These are phyloP conservation scores for Pachysolen tannophilus DNA, from an alignment of 805 yeast genomes.

Conservation along the genomic window DNA sequence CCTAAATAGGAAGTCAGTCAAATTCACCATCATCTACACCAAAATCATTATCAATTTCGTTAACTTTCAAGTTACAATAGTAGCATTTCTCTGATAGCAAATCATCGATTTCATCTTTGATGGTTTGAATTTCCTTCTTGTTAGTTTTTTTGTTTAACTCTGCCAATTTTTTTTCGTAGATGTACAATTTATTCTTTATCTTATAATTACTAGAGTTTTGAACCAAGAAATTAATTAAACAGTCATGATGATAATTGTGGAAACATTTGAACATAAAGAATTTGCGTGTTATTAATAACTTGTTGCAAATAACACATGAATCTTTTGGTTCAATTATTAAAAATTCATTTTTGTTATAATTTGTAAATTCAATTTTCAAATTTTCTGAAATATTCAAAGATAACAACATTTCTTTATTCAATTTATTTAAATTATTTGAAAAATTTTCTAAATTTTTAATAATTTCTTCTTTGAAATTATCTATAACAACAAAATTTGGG, in stretches of 20 bases:
- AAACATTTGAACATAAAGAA: constrained; percentile 83
- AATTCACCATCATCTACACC: constrained; percentile 1
- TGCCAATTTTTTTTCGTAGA: constrained; percentile 37
- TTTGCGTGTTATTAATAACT: constrained; percentile 60
- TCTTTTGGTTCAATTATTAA: constrained; percentile 77
- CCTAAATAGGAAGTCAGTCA: no score
- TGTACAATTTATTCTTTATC: constrained; percentile 53
- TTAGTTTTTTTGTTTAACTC: constrained; percentile 8
- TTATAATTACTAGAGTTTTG: constrained; percentile 58
- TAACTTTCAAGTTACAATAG: constrained; percentile 67
- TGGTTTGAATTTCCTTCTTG: constrained; percentile 17
- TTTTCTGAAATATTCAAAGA: constrained; percentile 53
- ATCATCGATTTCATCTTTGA: constrained; percentile 44
- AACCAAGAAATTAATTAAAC: constrained; percentile 60
- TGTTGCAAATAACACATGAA: constrained; percentile 67
- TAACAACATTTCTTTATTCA: constrained; percentile 69
- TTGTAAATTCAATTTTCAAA: constrained; percentile 51
- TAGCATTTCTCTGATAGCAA: constrained; percentile 60
- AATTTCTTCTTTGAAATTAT: constrained; percentile 76
- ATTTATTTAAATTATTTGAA: constrained; percentile 53
- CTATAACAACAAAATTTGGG: constrained; percentile 77
- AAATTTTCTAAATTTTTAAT: constrained; percentile 71
- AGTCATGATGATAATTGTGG: constrained; percentile 85
- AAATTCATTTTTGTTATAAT: constrained; percentile 41
- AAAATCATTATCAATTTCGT: constrained; percentile 46